These are phyloP conservation scores for Orbilia oligospora DNA, from an alignment of 2,329 filamentous ascomycete species.

Conservation along the genomic window DNA sequence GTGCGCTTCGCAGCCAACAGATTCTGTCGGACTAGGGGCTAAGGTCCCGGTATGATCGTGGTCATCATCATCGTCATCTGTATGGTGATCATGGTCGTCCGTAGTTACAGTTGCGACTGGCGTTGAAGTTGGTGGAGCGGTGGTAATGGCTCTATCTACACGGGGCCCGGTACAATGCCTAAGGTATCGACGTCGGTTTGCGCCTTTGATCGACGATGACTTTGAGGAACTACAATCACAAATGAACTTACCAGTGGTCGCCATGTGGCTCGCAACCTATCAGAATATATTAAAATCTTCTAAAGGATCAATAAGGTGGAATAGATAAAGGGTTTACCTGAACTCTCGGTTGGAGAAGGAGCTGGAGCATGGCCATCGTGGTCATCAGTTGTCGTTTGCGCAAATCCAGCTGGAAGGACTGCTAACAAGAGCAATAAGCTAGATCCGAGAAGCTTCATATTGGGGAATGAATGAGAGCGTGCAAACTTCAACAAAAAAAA, in stretches of 20 bases:
- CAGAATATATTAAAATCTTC: not conserved
- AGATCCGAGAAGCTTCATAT: constrained; percentile 15
- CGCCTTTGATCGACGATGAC: not conserved
- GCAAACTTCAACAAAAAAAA: too few species aligned
- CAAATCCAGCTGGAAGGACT: constrained; percentile 14
- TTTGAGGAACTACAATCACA: not conserved
- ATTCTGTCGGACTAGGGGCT: constrained; percentile 22
- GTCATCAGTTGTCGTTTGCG: constrained; percentile 21
- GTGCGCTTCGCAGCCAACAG: constrained; percentile 11
- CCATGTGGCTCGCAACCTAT: constrained; percentile 17
- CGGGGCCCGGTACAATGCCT: constrained; percentile 29
- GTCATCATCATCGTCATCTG: constrained; percentile 21
- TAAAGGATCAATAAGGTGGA: not conserved
- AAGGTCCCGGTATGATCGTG: constrained; percentile 19
- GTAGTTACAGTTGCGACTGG: not conserved
- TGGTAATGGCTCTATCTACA: not conserved
- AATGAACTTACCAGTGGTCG: constrained; percentile 15
- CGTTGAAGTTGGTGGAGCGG: not conserved
- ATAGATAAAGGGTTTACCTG: constrained; percentile 1
- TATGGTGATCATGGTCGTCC: constrained; percentile 30
- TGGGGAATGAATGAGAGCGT: not conserved
- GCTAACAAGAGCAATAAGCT: constrained; percentile 12
- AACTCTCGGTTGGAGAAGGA: constrained; percentile 21
- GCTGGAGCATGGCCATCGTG: constrained; percentile 6
- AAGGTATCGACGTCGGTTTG: not conserved